phyloP scores from a whole-genome alignment of 495 filamentous ascomycete species.

The Tuber aestivum region DNA sequence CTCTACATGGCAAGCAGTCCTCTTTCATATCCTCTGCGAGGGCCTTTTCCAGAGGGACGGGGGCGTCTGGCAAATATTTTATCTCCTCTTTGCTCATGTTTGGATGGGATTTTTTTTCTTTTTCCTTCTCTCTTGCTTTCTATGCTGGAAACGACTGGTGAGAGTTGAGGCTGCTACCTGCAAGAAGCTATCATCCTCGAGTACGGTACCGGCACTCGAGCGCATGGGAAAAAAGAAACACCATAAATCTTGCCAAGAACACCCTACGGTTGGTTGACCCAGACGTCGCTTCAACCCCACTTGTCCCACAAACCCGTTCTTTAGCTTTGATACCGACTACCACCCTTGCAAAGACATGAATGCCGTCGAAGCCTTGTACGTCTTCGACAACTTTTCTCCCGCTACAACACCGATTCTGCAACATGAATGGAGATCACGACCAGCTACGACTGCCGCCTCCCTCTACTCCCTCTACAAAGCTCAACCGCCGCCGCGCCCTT shows the following conservation, averaged over 20 bases:
- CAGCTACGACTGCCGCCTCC: conserved; percentile 67
- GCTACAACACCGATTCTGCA: conserved; percentile 59
- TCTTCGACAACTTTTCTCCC: conserved; percentile 67
- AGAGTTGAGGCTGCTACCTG: not conserved
- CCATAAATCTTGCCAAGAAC: conserved; percentile 21
- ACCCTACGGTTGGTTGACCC: conserved; percentile 16
- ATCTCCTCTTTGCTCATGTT: not conserved
- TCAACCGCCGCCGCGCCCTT: conserved; percentile 74
- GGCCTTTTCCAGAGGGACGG: conserved; percentile 21
- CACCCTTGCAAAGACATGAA: conserved; percentile 58
- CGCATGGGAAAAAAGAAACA: conserved; percentile 7
- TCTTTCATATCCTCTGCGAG: conserved; percentile 28
- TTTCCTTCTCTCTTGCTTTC: not conserved
- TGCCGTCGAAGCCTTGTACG: conserved; percentile 90
- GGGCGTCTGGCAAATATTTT: conserved; percentile 15
- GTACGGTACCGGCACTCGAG: too few relatives aligned
- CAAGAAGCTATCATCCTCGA: not conserved
- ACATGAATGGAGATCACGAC: conserved; percentile 59
- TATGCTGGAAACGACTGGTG: not conserved
- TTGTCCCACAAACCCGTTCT: conserved; percentile 17
- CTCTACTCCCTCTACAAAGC: conserved; percentile 83
- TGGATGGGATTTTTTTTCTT: too few relatives aligned
- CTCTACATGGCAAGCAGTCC: conserved; percentile 33
- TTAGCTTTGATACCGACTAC: conserved; percentile 32
- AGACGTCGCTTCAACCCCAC: conserved; percentile 26